These are phyloP conservation scores for Nyctanthes arbortristis DNA, from an alignment of 257 asterid genomes.

Conservation along the genomic window DNA sequence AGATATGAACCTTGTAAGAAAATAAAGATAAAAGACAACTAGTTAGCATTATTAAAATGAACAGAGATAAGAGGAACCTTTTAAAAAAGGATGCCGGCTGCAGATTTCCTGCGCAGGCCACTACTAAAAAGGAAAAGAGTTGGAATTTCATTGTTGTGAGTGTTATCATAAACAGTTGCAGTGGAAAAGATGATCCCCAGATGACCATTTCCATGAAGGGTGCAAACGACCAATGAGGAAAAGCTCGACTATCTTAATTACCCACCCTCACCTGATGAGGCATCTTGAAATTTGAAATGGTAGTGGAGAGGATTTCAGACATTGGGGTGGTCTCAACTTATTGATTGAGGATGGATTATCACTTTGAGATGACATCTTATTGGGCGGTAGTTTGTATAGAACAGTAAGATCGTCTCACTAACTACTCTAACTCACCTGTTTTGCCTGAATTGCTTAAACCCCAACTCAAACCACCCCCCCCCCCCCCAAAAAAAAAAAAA, in stretches of 20 bases:
- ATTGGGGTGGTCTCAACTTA: too few relatives aligned
- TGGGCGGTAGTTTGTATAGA: too few relatives aligned
- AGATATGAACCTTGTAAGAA: conserved; percentile 15
- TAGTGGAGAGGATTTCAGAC: too few relatives aligned
- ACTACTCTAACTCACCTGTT: too few relatives aligned
- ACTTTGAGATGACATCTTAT: too few relatives aligned
- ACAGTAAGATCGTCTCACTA: too few relatives aligned
- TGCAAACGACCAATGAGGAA: too few relatives aligned
- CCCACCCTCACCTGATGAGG: too few relatives aligned
- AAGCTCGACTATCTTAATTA: too few relatives aligned
- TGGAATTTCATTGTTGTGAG: conserved; percentile 18
- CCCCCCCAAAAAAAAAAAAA: conserved; percentile 2
- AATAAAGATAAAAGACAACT: conserved; percentile 23
- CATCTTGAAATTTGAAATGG: too few relatives aligned
- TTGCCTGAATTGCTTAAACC: too few relatives aligned
- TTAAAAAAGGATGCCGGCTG: conserved; percentile 23
- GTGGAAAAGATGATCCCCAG: conserved; percentile 6
- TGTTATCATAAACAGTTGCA: conserved; percentile 6
- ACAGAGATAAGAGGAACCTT: conserved; percentile 23
- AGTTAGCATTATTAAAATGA: conserved; percentile 27
- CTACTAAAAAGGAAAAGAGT: conserved; percentile 16
- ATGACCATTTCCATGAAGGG: neutral
- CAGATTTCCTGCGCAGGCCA: conserved; percentile 16
- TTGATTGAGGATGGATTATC: too few relatives aligned
- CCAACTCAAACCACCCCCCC: neutral